Evolutionary conservation across 768 basidiomycete genomes (phyloP).

Genomic region (Calocera cornea): DNA sequence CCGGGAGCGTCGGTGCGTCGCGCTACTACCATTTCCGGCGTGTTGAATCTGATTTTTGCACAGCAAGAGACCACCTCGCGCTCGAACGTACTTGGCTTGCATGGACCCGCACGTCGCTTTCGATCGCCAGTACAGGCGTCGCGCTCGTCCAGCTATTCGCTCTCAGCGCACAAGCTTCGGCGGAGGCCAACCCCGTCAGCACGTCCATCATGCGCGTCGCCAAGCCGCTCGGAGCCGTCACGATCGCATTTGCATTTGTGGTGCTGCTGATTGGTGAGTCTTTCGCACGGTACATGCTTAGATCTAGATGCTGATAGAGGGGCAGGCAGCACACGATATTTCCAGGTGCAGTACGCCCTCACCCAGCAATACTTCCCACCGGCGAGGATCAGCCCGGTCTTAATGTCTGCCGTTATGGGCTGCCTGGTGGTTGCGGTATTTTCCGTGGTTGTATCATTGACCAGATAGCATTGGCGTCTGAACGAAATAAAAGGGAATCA

Average conservation of each 20-base stretch:
- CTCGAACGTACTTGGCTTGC: slow-evolving; percentile 51
- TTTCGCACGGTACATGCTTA: background rate
- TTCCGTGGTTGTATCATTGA: slow-evolving; percentile 29
- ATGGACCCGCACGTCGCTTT: slow-evolving; percentile 50
- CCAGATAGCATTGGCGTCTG: background rate
- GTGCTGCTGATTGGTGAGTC: slow-evolving; percentile 38
- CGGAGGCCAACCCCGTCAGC: slow-evolving; percentile 5
- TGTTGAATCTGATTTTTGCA: background rate
- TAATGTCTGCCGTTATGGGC: slow-evolving; percentile 31
- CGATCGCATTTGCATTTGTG: slow-evolving; percentile 34
- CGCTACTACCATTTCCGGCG: background rate
- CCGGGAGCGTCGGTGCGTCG: slow-evolving; percentile 35
- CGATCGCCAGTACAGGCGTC: slow-evolving; percentile 45
- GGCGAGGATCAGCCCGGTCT: slow-evolving; percentile 34
- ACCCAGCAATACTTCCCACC: slow-evolving; percentile 40
- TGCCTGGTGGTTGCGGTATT: slow-evolving; percentile 34
- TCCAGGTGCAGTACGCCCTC: slow-evolving; percentile 38
- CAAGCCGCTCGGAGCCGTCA: slow-evolving; percentile 39
- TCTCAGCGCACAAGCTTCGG: slow-evolving; percentile 21
- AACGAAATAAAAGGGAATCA: too few relatives aligned
- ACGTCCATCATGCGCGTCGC: slow-evolving; percentile 25
- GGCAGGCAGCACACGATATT: slow-evolving; percentile 40
- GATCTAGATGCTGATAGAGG: background rate
- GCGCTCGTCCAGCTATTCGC: slow-evolving; percentile 47
- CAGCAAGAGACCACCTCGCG: slow-evolving; percentile 49